phyloP scores from a whole-genome alignment of 225 moss, liverwort and hornwort genomes.

The Lunularia cruciata region DNA sequence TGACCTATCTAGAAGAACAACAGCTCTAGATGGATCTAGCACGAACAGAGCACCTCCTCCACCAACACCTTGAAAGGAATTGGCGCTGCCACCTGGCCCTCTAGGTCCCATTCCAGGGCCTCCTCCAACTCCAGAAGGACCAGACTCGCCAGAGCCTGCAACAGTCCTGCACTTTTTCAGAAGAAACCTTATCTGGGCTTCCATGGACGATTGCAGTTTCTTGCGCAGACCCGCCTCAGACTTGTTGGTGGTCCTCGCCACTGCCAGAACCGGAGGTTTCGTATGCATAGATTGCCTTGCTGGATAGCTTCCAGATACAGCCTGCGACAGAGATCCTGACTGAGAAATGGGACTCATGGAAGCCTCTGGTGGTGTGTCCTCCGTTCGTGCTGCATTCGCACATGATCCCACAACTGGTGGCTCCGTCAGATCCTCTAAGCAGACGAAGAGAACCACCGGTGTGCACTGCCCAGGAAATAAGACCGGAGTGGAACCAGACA shows the following conservation, averaged over 20 bases:
- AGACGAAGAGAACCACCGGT: conserved; percentile 90
- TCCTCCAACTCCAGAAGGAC: conserved; percentile 66
- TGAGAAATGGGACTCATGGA: conserved; percentile 42
- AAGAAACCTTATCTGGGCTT: conserved; percentile 80
- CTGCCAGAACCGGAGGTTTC: conserved; percentile 48
- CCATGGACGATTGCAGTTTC: conserved; percentile 71
- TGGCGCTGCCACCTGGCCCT: conserved; percentile 61
- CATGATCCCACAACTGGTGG: conserved; percentile 27
- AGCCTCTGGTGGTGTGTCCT: conserved; percentile 44
- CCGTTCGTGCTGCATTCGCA: conserved; percentile 36
- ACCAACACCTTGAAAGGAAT: conserved; percentile 67
- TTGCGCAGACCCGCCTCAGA: conserved; percentile 70
- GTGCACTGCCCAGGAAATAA: conserved; percentile 97
- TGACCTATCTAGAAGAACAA: conserved; percentile 70
- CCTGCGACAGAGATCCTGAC: conserved; percentile 41
- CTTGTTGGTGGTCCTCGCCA: conserved; percentile 61
- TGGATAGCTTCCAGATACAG: conserved; percentile 39
- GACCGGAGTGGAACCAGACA: conserved; percentile 80
- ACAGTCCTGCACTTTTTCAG: conserved; percentile 92
- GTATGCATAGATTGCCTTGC: conserved; percentile 31
- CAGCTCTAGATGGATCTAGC: conserved; percentile 86
- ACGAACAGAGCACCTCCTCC: conserved; percentile 87
- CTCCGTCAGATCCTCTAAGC: conserved; percentile 71
- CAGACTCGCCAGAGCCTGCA: conserved; percentile 72
- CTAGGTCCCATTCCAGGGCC: conserved; percentile 63